A percentile compares a stretch with the other conserved stretches of the same genome.
Conservation (phyloP, 2,329 filamentous ascomycete species). For the Epichloe coenophiala region DNA sequence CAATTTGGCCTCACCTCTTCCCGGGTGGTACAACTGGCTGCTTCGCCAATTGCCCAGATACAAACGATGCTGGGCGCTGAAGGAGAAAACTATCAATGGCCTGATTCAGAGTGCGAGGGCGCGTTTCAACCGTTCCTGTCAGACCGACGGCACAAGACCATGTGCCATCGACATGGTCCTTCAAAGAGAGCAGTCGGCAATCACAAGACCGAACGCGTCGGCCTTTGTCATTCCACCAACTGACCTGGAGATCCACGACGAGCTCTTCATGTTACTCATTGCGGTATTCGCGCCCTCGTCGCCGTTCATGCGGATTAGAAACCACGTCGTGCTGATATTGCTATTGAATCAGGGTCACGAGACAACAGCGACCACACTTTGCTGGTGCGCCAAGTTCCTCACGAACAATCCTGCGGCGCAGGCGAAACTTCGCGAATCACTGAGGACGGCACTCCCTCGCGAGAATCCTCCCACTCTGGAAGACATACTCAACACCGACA, state of each 20-base stretch:
- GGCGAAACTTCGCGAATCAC: constrained; percentile 8
- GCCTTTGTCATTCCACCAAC: not conserved
- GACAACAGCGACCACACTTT: constrained; percentile 10
- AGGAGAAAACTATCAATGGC: not conserved
- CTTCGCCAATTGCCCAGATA: not conserved
- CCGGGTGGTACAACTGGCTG: not conserved
- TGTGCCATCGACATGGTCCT: constrained; percentile 6
- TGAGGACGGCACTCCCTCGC: constrained; percentile 7
- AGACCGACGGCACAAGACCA: not conserved
- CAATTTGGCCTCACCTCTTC: not conserved
- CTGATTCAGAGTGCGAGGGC: not conserved
- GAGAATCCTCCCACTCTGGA: not conserved
- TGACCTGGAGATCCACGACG: constrained; percentile 12
- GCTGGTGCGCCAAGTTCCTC: constrained; percentile 11
- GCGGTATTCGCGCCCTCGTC: not conserved
- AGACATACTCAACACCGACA: not conserved
- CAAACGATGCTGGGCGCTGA: not conserved
- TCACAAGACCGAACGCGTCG: not conserved
- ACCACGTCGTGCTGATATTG: not conserved
- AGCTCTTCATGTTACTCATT: constrained; percentile 9
- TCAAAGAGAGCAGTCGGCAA: not conserved
- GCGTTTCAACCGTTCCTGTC: not conserved
- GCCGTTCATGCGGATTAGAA: not conserved
- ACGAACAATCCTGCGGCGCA: constrained; percentile 7
- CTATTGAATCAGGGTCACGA: constrained; percentile 10